phyloP scores from a whole-genome alignment of 495 filamentous ascomycete genomes.

The Daldinia caldariorum region DNA sequence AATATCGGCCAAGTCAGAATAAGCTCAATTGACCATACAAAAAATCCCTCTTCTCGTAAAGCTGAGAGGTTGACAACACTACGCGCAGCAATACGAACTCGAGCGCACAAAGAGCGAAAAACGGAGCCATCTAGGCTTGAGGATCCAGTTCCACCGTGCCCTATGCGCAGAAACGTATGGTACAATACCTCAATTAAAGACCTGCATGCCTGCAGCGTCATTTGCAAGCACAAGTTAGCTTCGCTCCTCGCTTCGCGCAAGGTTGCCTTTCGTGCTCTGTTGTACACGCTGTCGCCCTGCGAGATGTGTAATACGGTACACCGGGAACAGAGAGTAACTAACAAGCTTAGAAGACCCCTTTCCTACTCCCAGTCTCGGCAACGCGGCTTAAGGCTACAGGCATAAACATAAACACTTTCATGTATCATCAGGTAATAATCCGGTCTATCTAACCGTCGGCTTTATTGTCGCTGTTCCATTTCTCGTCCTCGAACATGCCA shows the following conservation, averaged over 20 bases:
- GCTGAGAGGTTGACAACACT: slow-evolving; percentile 39
- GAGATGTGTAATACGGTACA: slow-evolving; percentile 1
- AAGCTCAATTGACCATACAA: slow-evolving; percentile 4
- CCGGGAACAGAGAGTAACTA: slow-evolving; percentile 7
- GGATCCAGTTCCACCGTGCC: not conserved
- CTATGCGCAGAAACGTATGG: not conserved
- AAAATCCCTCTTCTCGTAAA: slow-evolving; percentile 45
- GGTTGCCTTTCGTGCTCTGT: slow-evolving; percentile 5
- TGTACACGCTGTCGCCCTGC: not conserved
- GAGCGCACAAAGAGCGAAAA: slow-evolving; percentile 26
- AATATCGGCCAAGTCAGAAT: slow-evolving; percentile 14
- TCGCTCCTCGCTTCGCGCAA: not conserved
- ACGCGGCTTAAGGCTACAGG: slow-evolving; percentile 32
- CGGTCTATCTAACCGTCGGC: slow-evolving; percentile 20
- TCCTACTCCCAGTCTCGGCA: slow-evolving; percentile 37
- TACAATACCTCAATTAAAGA: not conserved
- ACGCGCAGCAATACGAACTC: slow-evolving; percentile 40
- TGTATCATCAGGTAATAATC: not conserved
- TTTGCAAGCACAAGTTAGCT: not conserved
- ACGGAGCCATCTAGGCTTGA: slow-evolving; percentile 21
- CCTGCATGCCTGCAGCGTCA: not conserved
- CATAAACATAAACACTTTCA: not conserved
- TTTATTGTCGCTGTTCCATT: slow-evolving; percentile 15
- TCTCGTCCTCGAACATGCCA: not conserved
- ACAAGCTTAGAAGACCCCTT: slow-evolving; percentile 34